Conservation (phyloP, 768 basidiomycete species). For the Infundibulicybe gibba region DNA sequence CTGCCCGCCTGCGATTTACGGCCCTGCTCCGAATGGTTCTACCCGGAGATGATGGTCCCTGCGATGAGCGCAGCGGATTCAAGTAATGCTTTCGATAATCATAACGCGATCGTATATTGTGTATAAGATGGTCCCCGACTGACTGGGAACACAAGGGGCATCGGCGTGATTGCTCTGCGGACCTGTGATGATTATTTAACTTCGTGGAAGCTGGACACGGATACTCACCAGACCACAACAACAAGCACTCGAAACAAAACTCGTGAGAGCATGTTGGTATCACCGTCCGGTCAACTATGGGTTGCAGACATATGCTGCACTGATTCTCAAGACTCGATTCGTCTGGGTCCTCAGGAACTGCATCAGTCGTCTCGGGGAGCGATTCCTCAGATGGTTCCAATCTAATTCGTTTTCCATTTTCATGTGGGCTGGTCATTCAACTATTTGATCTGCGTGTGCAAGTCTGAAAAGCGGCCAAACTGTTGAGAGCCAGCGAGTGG, state of each 20-base stretch:
- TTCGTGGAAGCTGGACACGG: neutral
- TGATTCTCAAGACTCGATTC: constrained; percentile 48
- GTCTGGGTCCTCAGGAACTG: constrained; percentile 2
- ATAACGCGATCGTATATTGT: constrained; percentile 70
- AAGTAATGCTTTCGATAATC: constrained; percentile 84
- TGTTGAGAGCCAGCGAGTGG: no score
- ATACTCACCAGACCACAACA: constrained; percentile 78
- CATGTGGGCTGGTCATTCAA: no score
- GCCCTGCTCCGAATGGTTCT: constrained; percentile 22
- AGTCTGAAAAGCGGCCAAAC: no score
- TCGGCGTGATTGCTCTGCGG: constrained; percentile 67
- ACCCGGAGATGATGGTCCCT: constrained; percentile 25
- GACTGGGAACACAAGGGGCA: constrained; percentile 73
- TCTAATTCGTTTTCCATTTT: neutral
- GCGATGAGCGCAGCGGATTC: constrained; percentile 55
- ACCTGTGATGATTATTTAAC: neutral
- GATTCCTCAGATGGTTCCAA: neutral
- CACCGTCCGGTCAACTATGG: constrained; percentile 72
- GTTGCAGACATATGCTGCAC: constrained; percentile 87
- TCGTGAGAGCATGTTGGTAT: constrained; percentile 87
- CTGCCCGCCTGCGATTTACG: constrained; percentile 27
- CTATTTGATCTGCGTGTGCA: no score
- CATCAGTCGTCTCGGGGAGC: constrained; percentile 5
- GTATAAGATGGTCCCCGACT: constrained; percentile 74
- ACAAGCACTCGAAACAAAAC: constrained; percentile 90